Evolutionary conservation across 2,329 filamentous ascomycete species (phyloP).

Genomic region (Aureobasidium sp.): DNA sequence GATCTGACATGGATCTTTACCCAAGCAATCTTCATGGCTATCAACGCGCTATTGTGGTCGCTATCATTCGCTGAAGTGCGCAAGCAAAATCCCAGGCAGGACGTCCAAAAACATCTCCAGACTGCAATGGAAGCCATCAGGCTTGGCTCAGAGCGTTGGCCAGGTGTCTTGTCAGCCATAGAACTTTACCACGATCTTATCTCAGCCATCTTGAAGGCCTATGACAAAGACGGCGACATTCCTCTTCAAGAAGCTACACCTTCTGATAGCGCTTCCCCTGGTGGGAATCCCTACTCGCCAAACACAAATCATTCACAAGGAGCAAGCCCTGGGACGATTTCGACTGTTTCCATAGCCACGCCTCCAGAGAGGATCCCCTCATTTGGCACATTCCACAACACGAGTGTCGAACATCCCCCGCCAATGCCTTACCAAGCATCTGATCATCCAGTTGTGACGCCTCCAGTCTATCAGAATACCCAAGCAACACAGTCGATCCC

Average conservation of each 20-base stretch:
- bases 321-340: slow-evolving; percentile 36
- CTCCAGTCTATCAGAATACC: slow-evolving; percentile 1
- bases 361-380: slow-evolving; percentile 24
- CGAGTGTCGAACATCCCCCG: slow-evolving; percentile 25
- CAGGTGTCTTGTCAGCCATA: slow-evolving; percentile 75
- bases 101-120: slow-evolving; percentile 68
- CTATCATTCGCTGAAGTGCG: slow-evolving; percentile 82
- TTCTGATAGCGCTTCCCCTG: slow-evolving; percentile 34
- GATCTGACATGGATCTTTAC: slow-evolving; percentile 95
- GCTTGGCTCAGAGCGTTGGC: slow-evolving; percentile 81
- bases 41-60: slow-evolving; percentile 88
- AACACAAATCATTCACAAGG: slow-evolving; percentile 36
- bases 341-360: slow-evolving; percentile 28
- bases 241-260: slow-evolving; percentile 42
- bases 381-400: slow-evolving; percentile 26
- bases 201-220: slow-evolving; percentile 79
- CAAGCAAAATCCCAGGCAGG: slow-evolving; percentile 60
- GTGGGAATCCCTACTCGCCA: slow-evolving; percentile 20
- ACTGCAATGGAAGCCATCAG: slow-evolving; percentile 71
- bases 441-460: slow-evolving; percentile 16
- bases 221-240: slow-evolving; percentile 55
- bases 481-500: neutral
- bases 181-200: slow-evolving; percentile 83
- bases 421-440: slow-evolving; percentile 25
- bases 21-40: slow-evolving; percentile 78